Percentiles rank a stretch among this genome's conserved stretches.
Conservation (phyloP, 306 rosid species). For the Hippophae tibetana region DNA sequence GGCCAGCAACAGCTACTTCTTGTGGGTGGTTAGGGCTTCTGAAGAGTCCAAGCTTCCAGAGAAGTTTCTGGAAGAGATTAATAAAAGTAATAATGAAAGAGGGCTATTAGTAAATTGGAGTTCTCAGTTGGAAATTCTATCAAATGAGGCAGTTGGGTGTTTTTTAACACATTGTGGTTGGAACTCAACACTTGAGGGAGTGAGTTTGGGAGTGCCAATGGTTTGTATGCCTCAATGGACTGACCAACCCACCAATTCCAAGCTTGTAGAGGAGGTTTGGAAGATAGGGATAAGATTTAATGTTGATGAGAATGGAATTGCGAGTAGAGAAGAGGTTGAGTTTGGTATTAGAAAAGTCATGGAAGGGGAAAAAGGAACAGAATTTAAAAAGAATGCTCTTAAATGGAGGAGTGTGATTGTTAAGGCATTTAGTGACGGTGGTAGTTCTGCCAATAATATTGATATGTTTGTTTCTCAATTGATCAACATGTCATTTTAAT, state of each 20-base stretch:
- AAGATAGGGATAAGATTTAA: constrained; percentile 38
- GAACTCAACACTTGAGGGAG: constrained; percentile 46
- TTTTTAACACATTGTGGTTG: constrained; percentile 47
- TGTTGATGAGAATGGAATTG: constrained; percentile 29
- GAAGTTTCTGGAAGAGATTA: constrained; percentile 12
- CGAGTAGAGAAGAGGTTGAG: constrained; percentile 31
- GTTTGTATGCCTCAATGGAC: constrained; percentile 49
- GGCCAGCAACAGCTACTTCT: constrained; percentile 27
- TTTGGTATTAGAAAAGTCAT: constrained; percentile 26
- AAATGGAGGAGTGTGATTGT: constrained; percentile 31
- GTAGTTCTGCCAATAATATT: constrained; percentile 41
- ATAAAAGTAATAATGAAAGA: constrained; percentile 21
- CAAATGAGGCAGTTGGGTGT: constrained; percentile 37
- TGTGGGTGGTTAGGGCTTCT: constrained; percentile 43
- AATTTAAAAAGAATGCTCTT: constrained; percentile 25
- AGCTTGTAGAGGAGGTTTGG: constrained; percentile 36
- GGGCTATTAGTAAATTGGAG: constrained; percentile 44
- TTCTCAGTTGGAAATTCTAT: constrained; percentile 37
- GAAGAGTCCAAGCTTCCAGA: constrained; percentile 22
- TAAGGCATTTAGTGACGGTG: constrained; percentile 23
- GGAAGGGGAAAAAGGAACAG: constrained; percentile 18
- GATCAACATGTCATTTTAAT: neutral
- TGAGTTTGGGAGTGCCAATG: constrained; percentile 49
- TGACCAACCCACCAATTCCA: constrained; percentile 44
- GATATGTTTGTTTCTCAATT: constrained; percentile 23